Conservation (phyloP, 2,329 filamentous ascomycete genomes). For the Aspergillus cejpii region DNA sequence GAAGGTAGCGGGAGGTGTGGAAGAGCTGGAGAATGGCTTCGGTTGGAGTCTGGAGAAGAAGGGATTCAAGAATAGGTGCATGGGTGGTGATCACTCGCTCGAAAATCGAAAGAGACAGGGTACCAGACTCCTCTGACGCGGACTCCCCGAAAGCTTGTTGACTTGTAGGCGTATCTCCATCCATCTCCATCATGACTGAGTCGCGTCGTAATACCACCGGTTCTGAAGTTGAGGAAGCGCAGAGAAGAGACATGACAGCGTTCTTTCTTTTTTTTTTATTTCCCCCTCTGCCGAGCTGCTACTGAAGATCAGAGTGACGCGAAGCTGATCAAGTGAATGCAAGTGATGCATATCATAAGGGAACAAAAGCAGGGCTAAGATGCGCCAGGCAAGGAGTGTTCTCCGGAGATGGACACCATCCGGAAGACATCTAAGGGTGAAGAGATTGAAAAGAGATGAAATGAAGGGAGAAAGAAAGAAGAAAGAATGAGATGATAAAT, state of each 20-base stretch:
- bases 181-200: constrained; percentile 4
- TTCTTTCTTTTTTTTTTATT: constrained; percentile 1
- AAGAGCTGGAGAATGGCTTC: constrained; percentile 52
- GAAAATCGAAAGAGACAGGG: constrained; percentile 41
- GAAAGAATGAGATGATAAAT: constrained; percentile 6
- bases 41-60: constrained; percentile 53
- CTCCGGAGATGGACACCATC: constrained; percentile 24
- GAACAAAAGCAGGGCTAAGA: constrained; percentile 14
- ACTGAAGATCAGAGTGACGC: constrained; percentile 22
- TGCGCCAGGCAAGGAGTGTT: constrained; percentile 19
- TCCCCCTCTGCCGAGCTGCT: constrained; percentile 1
- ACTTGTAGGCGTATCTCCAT: constrained; percentile 5
- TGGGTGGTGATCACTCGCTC: constrained; percentile 52
- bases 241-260: constrained; percentile 12
- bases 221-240: constrained; percentile 3
- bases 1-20: constrained; percentile 52
- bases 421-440: constrained; percentile 24
- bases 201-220: background rate
- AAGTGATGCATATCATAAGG: constrained; percentile 31
- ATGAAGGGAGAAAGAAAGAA: constrained; percentile 9
- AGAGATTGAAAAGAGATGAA: too few species aligned
- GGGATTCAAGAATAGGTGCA: constrained; percentile 53
- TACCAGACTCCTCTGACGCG: constrained; percentile 18
- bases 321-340: constrained; percentile 25
- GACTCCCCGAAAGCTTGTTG: constrained; percentile 23